A percentile compares a stretch with the other conserved stretches of the same genome.
These are phyloP conservation scores for Mesembryanthemum crystallinum DNA, from an alignment of 148 eudicot genomes.

Conservation along the genomic window DNA sequence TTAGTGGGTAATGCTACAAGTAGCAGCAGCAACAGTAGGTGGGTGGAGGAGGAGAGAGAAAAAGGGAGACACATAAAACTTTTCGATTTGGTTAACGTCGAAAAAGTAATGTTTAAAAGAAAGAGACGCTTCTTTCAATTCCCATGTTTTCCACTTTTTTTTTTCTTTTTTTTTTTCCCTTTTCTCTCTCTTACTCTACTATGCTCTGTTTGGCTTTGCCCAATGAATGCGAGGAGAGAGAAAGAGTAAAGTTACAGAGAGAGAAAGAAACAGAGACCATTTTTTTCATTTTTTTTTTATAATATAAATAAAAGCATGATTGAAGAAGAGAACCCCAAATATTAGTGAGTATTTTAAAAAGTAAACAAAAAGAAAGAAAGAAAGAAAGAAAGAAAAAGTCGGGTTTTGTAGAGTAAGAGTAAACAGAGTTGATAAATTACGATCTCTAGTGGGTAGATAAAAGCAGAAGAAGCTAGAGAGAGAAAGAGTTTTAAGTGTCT, in stretches of 20 bases:
- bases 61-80: conserved; percentile 26
- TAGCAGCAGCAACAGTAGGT: conserved; percentile 15
- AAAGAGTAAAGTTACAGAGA: background rate
- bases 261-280: background rate
- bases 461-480: background rate
- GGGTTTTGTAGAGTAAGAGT: too few relatives aligned
- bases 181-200: background rate
- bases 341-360: too few relatives aligned
- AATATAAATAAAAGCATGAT: too few relatives aligned
- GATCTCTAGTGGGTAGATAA: background rate
- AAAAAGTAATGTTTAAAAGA: conserved; percentile 39
- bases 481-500: background rate
- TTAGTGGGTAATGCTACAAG: conserved; percentile 32
- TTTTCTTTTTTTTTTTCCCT: background rate
- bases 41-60: conserved; percentile 3
- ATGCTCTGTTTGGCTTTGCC: background rate
- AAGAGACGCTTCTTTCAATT: conserved; percentile 41
- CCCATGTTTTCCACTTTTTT: background rate
- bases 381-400: background rate
- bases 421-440: too few relatives aligned
- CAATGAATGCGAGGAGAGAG: background rate
- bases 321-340: too few relatives aligned
- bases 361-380: too few relatives aligned
- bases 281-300: too few relatives aligned
- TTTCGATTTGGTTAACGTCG: conserved; percentile 81